Conservation (phyloP, 192 early-diverging fungal species). For the Entomortierella beljakovae region DNA sequence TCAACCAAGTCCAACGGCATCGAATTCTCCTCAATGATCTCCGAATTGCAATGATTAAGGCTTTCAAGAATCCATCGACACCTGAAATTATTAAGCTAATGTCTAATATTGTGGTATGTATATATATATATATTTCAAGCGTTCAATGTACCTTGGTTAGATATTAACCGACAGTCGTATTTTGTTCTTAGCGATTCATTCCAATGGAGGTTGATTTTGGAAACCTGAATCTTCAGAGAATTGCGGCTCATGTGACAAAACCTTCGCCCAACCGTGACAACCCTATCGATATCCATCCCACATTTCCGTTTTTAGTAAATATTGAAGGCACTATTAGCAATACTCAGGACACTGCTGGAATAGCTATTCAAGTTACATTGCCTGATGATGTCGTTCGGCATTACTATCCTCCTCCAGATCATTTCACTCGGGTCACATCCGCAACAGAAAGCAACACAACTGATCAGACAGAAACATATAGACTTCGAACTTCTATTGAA, state of each 20-base stretch:
- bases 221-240: conserved; percentile 16
- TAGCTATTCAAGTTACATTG: conserved; percentile 44
- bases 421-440: conserved; percentile 27
- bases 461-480: not conserved
- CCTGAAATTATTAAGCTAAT: conserved; percentile 33
- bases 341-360: conserved; percentile 17
- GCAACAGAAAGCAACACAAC: not conserved
- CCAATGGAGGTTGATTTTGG: conserved; percentile 38
- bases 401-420: conserved; percentile 44
- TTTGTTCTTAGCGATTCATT: conserved; percentile 20
- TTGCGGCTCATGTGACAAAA: conserved; percentile 23
- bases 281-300: conserved; percentile 37
- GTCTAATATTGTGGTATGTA: conserved; percentile 27
- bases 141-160: not conserved
- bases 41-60: conserved; percentile 44
- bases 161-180: not conserved
- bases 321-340: conserved; percentile 44
- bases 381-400: conserved; percentile 30
- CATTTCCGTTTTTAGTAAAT: conserved; percentile 44
- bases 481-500: conserved; percentile 48
- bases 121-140: not conserved
- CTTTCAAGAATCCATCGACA: conserved; percentile 46
- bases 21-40: conserved; percentile 39
- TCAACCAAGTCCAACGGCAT: conserved; percentile 20
- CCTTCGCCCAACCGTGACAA: conserved; percentile 28